These are phyloP conservation scores for Magnaporthales sp. DNA, from an alignment of 2,329 filamentous ascomycete genomes.

Conservation along the genomic window DNA sequence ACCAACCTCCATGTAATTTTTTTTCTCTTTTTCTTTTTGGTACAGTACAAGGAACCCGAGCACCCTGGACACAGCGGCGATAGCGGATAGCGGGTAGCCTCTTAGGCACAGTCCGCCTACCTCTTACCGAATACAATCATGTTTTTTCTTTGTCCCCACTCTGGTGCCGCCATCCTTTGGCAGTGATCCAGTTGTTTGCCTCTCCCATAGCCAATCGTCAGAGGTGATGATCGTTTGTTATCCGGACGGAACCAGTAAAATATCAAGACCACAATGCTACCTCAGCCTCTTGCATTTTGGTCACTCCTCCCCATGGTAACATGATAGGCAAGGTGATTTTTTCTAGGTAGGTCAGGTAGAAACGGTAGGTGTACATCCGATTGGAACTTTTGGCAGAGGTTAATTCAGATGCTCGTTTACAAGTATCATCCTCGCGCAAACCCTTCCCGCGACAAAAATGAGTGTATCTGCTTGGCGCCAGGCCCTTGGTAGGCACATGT, in stretches of 20 bases:
- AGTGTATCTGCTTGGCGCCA: neutral
- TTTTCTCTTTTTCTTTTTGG: neutral
- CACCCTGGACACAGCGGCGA: neutral
- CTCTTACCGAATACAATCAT: too few species aligned
- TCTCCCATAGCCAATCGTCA: neutral
- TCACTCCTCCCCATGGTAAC: neutral
- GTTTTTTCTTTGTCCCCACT: neutral
- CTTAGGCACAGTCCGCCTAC: neutral
- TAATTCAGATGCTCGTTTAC: neutral
- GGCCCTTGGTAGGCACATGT: neutral
- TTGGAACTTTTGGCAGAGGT: neutral
- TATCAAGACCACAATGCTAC: neutral
- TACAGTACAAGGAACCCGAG: neutral
- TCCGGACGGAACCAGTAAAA: slow-evolving; percentile 2
- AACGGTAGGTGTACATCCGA: neutral
- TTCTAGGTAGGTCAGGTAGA: too few species aligned
- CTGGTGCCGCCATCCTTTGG: neutral
- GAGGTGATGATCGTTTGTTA: slow-evolving; percentile 9
- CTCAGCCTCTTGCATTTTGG: slow-evolving; percentile 8
- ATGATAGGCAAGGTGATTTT: neutral
- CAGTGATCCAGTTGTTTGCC: neutral
- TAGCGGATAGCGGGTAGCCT: too few species aligned
- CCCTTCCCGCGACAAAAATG: neutral
- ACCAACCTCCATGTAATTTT: neutral
- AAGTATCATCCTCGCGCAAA: too few species aligned